Conservation (phyloP, 179 eudicot species). For the Heliamphora pulchella region DNA sequence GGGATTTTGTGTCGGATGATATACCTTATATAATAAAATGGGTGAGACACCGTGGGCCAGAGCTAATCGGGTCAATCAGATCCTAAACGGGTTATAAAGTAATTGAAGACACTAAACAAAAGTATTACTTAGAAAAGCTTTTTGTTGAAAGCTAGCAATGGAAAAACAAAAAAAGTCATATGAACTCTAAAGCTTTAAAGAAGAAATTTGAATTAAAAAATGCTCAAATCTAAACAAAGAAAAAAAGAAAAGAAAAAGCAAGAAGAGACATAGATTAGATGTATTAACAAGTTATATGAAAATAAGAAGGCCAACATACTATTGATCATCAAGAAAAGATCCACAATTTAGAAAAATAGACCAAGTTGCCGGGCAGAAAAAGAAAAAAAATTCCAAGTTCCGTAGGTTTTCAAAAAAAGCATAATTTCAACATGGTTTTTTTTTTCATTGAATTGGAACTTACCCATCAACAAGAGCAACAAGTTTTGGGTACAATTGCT, state of each 20-base stretch:
- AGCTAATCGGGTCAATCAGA: too few relatives aligned
- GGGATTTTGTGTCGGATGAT: too few relatives aligned
- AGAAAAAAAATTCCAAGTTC: background rate
- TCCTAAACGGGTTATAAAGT: too few relatives aligned
- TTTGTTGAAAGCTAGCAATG: too few relatives aligned
- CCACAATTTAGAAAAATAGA: background rate
- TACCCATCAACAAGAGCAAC: conserved; percentile 81
- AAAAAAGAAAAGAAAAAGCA: background rate
- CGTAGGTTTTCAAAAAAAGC: background rate
- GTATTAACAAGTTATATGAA: background rate
- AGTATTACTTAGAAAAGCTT: too few relatives aligned
- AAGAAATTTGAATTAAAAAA: background rate
- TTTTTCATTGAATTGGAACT: conserved; percentile 24
- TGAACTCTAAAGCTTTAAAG: background rate
- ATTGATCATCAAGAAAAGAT: background rate
- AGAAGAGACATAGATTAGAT: background rate
- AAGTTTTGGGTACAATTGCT: conserved; percentile 80
- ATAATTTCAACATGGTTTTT: background rate
- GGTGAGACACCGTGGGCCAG: too few relatives aligned
- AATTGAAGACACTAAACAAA: too few relatives aligned
- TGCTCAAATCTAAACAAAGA: background rate
- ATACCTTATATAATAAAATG: too few relatives aligned
- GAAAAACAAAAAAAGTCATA: too few relatives aligned
- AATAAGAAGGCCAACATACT: background rate
- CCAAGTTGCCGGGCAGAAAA: background rate